Evolutionary conservation across 2,329 filamentous ascomycete genomes (phyloP).

Genomic region (Aspergillus pseudonomiae): DNA sequence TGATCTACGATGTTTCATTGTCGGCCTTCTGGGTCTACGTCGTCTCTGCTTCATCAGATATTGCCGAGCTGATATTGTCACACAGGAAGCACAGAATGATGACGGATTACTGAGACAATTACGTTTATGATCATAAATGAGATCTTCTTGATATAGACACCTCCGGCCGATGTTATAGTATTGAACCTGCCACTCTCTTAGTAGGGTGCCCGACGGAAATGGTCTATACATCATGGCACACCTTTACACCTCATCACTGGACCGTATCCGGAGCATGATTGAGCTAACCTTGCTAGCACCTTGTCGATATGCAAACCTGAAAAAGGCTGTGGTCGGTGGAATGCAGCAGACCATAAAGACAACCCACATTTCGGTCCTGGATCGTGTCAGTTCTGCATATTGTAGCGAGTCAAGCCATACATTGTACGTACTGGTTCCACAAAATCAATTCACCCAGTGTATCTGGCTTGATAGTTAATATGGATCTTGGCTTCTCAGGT

Average conservation of each 20-base stretch:
- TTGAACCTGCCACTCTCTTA: too few relatives aligned
- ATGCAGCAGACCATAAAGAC: conserved; percentile 29
- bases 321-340: conserved; percentile 18
- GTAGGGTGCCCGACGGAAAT: too few relatives aligned
- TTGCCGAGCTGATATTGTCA: background rate
- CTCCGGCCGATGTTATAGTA: too few relatives aligned
- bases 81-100: background rate
- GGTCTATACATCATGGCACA: too few relatives aligned
- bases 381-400: background rate
- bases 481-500: background rate
- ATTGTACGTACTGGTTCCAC: conserved; percentile 20
- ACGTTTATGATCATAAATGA: background rate
- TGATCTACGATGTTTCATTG: background rate
- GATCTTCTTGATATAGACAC: background rate
- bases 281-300: background rate
- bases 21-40: background rate
- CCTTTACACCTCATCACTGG: background rate
- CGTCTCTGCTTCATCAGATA: background rate
- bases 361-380: conserved; percentile 29
- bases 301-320: background rate
- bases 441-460: conserved; percentile 18
- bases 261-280: background rate
- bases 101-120: background rate
- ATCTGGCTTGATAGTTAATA: conserved; percentile 8
- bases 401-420: background rate